phyloP scores from a whole-genome alignment of 176 grass and related monocot species.

The Raddia distichophylla region DNA sequence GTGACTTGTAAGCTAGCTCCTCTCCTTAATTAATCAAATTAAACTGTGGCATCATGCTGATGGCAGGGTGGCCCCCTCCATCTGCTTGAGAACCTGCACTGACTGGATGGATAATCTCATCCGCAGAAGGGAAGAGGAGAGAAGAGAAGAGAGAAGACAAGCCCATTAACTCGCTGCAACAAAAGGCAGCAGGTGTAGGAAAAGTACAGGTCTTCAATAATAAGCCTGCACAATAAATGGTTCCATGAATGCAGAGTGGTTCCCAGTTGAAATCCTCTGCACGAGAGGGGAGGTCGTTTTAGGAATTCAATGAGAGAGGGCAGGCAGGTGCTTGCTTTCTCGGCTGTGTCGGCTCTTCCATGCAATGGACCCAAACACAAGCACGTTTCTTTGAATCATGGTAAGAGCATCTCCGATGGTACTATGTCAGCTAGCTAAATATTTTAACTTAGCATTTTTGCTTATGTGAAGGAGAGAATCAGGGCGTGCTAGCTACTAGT shows the following conservation, averaged over 20 bases:
- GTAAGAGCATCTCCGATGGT: no score
- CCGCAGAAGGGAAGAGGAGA: no score
- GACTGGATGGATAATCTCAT: not conserved
- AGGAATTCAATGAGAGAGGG: not conserved
- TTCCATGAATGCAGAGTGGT: slow-evolving; percentile 45
- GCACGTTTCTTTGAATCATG: slow-evolving; percentile 21
- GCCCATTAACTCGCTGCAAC: not conserved
- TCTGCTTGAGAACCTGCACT: not conserved
- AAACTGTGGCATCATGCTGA: slow-evolving; percentile 2
- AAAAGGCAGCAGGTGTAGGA: slow-evolving; percentile 13
- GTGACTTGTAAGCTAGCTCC: slow-evolving; percentile 24
- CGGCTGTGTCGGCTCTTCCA: not conserved
- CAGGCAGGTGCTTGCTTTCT: not conserved
- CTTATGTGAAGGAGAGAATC: no score
- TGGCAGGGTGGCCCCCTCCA: not conserved
- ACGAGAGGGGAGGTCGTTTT: slow-evolving; percentile 1
- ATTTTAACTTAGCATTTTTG: no score
- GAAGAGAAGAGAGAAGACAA: not conserved
- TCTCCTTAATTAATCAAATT: not conserved
- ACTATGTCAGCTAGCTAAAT: no score
- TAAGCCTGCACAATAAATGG: slow-evolving; percentile 51
- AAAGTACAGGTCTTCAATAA: slow-evolving; percentile 43
- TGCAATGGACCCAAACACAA: slow-evolving; percentile 44
- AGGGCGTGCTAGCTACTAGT: no score
- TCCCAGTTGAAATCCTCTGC: slow-evolving; percentile 43